These are phyloP conservation scores for Trichoderma gamsii DNA, from an alignment of 495 filamentous ascomycete genomes.

Conservation along the genomic window DNA sequence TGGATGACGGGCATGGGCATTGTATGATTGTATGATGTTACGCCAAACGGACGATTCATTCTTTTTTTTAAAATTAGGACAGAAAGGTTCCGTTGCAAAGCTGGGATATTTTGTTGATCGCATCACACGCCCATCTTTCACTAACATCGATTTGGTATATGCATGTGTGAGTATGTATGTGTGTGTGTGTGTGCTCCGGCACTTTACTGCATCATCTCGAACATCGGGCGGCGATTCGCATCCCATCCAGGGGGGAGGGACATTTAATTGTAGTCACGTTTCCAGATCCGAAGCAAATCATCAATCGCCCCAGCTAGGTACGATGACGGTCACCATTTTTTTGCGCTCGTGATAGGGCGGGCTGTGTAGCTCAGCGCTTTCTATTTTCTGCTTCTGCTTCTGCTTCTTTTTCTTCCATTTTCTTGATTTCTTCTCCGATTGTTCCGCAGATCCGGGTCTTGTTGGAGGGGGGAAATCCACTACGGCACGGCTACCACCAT, in stretches of 20 bases:
- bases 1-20: background rate
- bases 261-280: background rate
- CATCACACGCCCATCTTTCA: constrained; percentile 1
- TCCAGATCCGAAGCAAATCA: constrained; percentile 5
- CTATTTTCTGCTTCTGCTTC: background rate
- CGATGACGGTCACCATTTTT: background rate
- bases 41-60: background rate
- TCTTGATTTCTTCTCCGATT: background rate
- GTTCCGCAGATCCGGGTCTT: background rate
- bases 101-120: background rate
- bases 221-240: background rate
- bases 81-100: background rate
- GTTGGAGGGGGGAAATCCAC: too few relatives aligned
- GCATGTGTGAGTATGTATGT: background rate
- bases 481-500: too few relatives aligned
- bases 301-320: background rate
- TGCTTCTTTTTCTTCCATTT: background rate
- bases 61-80: background rate
- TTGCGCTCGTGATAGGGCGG: background rate
- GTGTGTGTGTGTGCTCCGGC: background rate
- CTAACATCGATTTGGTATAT: too few relatives aligned
- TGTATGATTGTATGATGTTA: background rate
- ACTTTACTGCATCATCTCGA: background rate
- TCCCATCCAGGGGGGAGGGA: background rate
- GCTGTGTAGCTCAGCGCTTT: background rate